Percentiles rank a stretch among this genome's conserved stretches.
Conservation (phyloP, 257 asterid species). For the Leptodermis oblonga region DNA sequence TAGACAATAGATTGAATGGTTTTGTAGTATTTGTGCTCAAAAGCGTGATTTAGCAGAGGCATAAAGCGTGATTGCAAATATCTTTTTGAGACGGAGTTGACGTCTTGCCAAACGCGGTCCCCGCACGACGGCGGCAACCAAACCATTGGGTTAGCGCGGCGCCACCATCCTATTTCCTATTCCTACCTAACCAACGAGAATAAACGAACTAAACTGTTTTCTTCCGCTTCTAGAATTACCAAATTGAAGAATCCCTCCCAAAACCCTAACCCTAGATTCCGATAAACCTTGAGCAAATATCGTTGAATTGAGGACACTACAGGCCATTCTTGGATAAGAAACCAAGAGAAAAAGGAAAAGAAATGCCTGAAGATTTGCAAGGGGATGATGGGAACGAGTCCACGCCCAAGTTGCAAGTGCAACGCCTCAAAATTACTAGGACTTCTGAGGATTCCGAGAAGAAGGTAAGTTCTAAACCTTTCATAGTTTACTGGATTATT, state of each 20-base stretch:
- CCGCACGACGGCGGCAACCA: not conserved
- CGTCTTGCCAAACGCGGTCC: too few species aligned
- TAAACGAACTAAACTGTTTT: not conserved
- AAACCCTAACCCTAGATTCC: constrained; percentile 18
- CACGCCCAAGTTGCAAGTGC: constrained; percentile 29
- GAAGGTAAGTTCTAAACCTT: constrained; percentile 27
- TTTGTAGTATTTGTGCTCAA: too few species aligned
- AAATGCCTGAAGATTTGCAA: constrained; percentile 9
- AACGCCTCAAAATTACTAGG: constrained; percentile 47
- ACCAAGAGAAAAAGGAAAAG: not conserved
- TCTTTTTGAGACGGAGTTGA: too few species aligned
- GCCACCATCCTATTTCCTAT: not conserved
- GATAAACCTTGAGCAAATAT: not conserved
- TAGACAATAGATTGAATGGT: too few species aligned
- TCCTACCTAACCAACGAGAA: not conserved
- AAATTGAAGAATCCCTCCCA: not conserved
- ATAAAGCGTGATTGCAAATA: too few species aligned
- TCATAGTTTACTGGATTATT: not conserved
- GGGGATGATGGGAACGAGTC: constrained; percentile 23
- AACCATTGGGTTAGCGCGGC: not conserved
- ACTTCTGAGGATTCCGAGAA: constrained; percentile 49
- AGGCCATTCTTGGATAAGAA: not conserved
- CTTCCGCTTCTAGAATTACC: not conserved
- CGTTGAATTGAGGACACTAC: not conserved
- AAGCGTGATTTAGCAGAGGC: too few species aligned